Evolutionary conservation across 805 yeast genomes (phyloP).

Genomic region (Metschnikowia corniflorae): DNA sequence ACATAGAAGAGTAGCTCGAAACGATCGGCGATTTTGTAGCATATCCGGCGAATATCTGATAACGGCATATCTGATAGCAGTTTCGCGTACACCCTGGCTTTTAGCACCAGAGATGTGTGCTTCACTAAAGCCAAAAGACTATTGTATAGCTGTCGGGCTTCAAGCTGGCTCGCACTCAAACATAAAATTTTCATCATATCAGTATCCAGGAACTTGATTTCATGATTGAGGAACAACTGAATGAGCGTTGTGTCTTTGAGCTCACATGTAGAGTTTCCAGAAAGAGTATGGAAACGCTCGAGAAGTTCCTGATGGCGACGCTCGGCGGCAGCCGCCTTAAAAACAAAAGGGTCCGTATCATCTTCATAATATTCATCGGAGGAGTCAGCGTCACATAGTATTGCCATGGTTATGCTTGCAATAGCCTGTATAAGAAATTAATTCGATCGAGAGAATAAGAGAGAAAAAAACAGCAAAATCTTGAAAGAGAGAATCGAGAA

Average conservation of each 20-base stretch:
- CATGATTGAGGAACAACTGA: constrained; percentile 10
- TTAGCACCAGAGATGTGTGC: constrained; percentile 10
- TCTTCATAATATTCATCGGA: neutral
- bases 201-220: constrained; percentile 8
- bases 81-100: constrained; percentile 5
- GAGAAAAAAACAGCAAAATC: neutral
- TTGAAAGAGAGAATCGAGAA: neutral
- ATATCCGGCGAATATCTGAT: constrained; percentile 23
- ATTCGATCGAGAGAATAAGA: neutral
- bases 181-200: constrained; percentile 14
- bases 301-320: constrained; percentile 8
- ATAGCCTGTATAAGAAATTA: neutral
- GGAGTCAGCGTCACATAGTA: constrained; percentile 10
- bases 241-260: constrained; percentile 14
- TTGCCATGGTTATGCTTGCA: constrained; percentile 9
- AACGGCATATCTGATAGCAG: constrained; percentile 22
- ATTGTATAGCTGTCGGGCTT: constrained; percentile 9
- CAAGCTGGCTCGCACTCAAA: constrained; percentile 1
- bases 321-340: constrained; percentile 12
- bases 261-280: constrained; percentile 6
- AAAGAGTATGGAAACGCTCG: constrained; percentile 5
- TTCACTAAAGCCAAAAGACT: constrained; percentile 7
- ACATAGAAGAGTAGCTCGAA: constrained; percentile 25
- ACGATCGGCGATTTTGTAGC: constrained; percentile 23
- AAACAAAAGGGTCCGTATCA: constrained; percentile 9